These are phyloP conservation scores for Acmispon strigosus DNA, from an alignment of 306 rosid genomes.

Conservation along the genomic window DNA sequence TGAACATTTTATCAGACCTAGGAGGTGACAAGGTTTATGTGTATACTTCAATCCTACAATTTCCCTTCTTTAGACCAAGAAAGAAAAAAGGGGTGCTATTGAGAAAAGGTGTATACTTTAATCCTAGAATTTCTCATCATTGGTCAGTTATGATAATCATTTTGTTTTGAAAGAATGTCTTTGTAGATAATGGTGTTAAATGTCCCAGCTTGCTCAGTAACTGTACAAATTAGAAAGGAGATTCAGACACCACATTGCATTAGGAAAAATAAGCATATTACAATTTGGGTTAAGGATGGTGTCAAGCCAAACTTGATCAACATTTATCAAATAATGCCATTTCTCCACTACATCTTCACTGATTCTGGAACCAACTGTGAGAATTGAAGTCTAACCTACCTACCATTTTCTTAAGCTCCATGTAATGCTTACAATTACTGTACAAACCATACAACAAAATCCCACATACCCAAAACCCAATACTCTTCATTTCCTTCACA, in stretches of 20 bases:
- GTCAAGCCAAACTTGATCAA: background rate
- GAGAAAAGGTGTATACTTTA: no score
- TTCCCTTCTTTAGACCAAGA: no score
- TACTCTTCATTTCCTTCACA: conserved; percentile 35
- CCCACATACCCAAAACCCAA: conserved; percentile 56
- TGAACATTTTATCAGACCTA: no score
- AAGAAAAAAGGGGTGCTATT: no score
- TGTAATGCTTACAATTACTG: conserved; percentile 30
- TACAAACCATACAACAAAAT: conserved; percentile 39
- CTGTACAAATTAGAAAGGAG: conserved; percentile 56
- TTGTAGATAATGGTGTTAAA: conserved; percentile 25
- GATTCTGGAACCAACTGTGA: conserved; percentile 29
- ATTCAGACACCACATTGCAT: conserved; percentile 88
- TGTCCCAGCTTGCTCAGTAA: conserved; percentile 38
- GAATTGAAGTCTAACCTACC: conserved; percentile 32
- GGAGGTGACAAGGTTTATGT: no score
- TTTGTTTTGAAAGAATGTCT: conserved; percentile 35
- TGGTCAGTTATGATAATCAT: no score
- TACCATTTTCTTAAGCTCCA: conserved; percentile 33
- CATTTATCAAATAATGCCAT: background rate
- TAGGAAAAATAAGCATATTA: background rate
- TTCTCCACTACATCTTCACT: no score
- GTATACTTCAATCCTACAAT: no score
- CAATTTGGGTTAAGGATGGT: background rate
- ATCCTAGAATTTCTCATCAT: no score